phyloP scores from a whole-genome alignment of 768 basidiomycete species.

The Auricularia heimuer region DNA sequence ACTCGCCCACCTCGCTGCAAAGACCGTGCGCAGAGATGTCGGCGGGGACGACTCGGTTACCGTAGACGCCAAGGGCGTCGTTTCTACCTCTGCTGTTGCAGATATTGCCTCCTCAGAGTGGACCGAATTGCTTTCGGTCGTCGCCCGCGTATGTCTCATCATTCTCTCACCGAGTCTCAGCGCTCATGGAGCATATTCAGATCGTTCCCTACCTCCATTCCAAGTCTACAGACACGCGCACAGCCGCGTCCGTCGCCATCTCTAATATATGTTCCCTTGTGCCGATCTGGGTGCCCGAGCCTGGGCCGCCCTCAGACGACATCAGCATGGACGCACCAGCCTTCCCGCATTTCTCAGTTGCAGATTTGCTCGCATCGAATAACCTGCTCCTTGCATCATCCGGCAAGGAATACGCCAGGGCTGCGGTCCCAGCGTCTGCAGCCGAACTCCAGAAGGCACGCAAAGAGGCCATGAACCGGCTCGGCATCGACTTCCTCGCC shows the following conservation, averaged over 20 bases:
- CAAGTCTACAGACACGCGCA: conserved; percentile 85
- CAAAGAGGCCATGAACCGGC: conserved; percentile 78
- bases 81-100: conserved; percentile 40
- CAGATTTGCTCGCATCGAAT: conserved; percentile 64
- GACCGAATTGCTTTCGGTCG: conserved; percentile 83
- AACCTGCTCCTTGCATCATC: conserved; percentile 82
- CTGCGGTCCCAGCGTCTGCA: conserved; percentile 57
- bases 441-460: conserved; percentile 80
- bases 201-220: conserved; percentile 87
- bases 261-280: conserved; percentile 79
- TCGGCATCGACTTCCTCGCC: conserved; percentile 77
- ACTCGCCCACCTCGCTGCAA: conserved; percentile 81
- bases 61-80: conserved; percentile 28
- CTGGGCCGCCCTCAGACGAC: conserved; percentile 21
- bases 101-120: conserved; percentile 46
- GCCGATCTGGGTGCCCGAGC: conserved; percentile 66
- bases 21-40: conserved; percentile 76
- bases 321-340: conserved; percentile 33
- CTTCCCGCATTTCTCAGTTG: conserved; percentile 69
- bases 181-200: conserved; percentile 27
- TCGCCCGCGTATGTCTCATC: conserved; percentile 58
- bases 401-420: conserved; percentile 82
- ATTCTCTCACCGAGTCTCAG: background rate
- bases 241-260: conserved; percentile 80
- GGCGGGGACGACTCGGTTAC: conserved; percentile 73